These are phyloP conservation scores for Sporodiniella umbellata DNA, from an alignment of 371 early-diverging fungal genomes.

Conservation along the genomic window DNA sequence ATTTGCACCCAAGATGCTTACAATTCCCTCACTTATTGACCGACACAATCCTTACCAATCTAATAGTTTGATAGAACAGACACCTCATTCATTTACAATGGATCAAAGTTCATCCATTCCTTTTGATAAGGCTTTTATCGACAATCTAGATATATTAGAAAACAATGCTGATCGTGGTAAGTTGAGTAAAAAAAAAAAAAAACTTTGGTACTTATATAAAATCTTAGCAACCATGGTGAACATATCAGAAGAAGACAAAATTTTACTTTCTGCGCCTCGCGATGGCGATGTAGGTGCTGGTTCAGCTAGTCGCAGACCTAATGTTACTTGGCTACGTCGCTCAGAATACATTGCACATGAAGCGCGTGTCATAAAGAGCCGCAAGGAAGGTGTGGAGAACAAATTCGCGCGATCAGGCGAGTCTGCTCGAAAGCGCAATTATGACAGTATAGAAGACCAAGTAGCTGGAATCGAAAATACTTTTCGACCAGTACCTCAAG, in stretches of 20 bases:
- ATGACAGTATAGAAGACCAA: slow-evolving; percentile 59
- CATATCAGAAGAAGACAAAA: slow-evolving; percentile 60
- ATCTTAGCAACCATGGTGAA: slow-evolving; percentile 25
- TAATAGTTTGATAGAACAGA: slow-evolving; percentile 61
- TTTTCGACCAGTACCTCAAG: slow-evolving; percentile 57
- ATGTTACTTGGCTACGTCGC: slow-evolving; percentile 66
- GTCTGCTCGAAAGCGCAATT: slow-evolving; percentile 20
- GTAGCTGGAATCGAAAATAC: slow-evolving; percentile 66
- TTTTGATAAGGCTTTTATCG: slow-evolving; percentile 64
- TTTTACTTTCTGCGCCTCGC: slow-evolving; percentile 52
- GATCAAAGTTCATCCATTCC: slow-evolving; percentile 66
- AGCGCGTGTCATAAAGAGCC: slow-evolving; percentile 19
- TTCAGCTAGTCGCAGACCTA: slow-evolving; percentile 24
- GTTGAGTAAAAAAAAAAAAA: neutral
- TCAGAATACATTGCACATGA: slow-evolving; percentile 60
- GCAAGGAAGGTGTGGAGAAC: slow-evolving; percentile 27
- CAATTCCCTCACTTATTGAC: slow-evolving; percentile 52
- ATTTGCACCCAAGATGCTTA: slow-evolving; percentile 79
- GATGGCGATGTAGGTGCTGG: slow-evolving; percentile 21
- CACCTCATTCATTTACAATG: slow-evolving; percentile 59
- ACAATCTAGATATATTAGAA: slow-evolving; percentile 50
- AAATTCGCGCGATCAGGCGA: slow-evolving; percentile 30
- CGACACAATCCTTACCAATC: slow-evolving; percentile 63
- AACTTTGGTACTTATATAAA: neutral
- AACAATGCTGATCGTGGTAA: slow-evolving; percentile 32